These are phyloP conservation scores for Carallia pectinifolia DNA, from an alignment of 345 rosid genomes.

Conservation along the genomic window DNA sequence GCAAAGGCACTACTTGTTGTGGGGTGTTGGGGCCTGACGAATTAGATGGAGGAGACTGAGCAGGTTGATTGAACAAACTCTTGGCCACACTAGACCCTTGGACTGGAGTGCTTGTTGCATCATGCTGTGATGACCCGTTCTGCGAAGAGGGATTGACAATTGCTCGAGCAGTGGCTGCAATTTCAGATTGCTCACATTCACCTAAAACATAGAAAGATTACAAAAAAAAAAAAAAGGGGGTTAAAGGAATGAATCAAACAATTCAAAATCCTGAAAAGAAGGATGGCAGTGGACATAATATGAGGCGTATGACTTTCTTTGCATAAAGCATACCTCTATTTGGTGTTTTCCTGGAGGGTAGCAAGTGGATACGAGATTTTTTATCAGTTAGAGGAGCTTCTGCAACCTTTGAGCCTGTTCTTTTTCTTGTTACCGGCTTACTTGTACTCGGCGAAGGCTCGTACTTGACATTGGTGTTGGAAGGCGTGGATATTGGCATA, in stretches of 20 bases:
- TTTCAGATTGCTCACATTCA: conserved; percentile 9
- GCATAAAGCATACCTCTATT: conserved; percentile 40
- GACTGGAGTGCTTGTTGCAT: conserved; percentile 14
- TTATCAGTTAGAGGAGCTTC: conserved; percentile 43
- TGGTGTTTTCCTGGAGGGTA: conserved; percentile 26
- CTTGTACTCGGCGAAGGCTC: conserved; percentile 30
- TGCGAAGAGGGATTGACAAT: conserved; percentile 8
- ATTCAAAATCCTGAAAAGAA: conserved; percentile 4
- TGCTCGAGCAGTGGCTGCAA: neutral
- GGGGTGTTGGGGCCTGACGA: conserved; percentile 63
- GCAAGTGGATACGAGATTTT: conserved; percentile 40
- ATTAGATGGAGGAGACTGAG: conserved; percentile 34
- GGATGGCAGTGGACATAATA: neutral
- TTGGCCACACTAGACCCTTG: conserved; percentile 58
- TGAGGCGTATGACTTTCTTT: neutral
- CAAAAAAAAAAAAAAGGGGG: too few relatives aligned
- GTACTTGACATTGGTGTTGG: conserved; percentile 25
- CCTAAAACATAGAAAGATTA: neutral
- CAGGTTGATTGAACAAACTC: conserved; percentile 59
- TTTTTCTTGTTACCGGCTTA: conserved; percentile 44
- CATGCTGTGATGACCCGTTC: conserved; percentile 21
- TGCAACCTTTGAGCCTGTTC: conserved; percentile 32
- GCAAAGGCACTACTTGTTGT: conserved; percentile 44
- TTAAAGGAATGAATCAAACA: neutral
- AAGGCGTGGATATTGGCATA: conserved; percentile 35